Evolutionary conservation across 441 rosid species (phyloP), one percentile per base, ranked within the genome.

Genomic region (Pelargonium citronellum): DNA sequence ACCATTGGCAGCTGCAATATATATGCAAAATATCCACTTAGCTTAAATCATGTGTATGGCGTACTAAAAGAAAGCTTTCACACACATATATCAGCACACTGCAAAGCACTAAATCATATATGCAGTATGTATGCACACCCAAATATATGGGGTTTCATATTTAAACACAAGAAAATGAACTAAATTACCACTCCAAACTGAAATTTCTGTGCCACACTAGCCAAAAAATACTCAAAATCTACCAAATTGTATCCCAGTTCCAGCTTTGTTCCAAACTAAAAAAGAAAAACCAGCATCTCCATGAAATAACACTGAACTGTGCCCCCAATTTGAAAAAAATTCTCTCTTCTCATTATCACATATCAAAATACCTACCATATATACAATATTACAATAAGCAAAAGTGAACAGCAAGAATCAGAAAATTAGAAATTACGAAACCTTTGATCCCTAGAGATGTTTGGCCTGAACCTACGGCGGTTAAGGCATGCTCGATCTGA

Each of bases 391-490:
- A 22, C 24, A 24, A 7, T 27, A 41, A 66, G 6, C 37, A 46
- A 43, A 13, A 1, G 41, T 4, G 15, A 17, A 10, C 1, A 62
- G 55, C n/a, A 7, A 15, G 37, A 17, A 57, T n/a, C 0, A 49
- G 4, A 27, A 27, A 27, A 27, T 27, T 27, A 27, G 34, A 27
- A 27, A 27, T 27, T 27, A 27, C 34, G 34, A 49, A 11, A 92
- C 97, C 99, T 87, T 95, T 92, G 61, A 95, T 95, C 11, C 99
- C 98, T 17, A 95, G 77, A 34, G 97, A 95, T 17, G 99, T 95
- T 77, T 95, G 97, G 3, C 97, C 99, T 7, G 97, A 91, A 67
- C 99, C 97, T 51, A 95, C 97, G 11, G 98, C 98, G 4, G 99
- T 95, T 69, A 95, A 75, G 57, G 99, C 99, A 76, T 95, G 98